These are phyloP conservation scores for Juglanconis juglandina DNA, from an alignment of 2,329 filamentous ascomycete species.

Conservation along the genomic window DNA sequence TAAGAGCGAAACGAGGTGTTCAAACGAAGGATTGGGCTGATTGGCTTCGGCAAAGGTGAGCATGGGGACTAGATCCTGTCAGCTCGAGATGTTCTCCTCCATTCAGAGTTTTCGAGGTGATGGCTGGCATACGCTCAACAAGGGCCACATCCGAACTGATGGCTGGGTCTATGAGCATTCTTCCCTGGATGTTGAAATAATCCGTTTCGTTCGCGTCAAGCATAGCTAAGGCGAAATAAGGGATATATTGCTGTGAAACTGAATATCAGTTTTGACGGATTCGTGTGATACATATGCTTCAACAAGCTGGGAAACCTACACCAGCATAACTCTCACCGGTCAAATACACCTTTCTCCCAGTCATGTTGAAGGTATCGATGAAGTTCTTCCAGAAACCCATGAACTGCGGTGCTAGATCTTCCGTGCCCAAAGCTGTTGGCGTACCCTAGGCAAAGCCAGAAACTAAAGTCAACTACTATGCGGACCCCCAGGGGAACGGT, in stretches of 20 bases:
- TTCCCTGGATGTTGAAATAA: slow-evolving; percentile 57
- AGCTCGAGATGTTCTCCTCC: background rate
- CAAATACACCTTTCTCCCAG: slow-evolving; percentile 64
- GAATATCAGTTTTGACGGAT: background rate
- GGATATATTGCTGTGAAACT: slow-evolving; percentile 42
- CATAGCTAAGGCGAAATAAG: slow-evolving; percentile 66
- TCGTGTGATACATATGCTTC: too few relatives aligned
- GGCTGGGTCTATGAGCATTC: slow-evolving; percentile 10
- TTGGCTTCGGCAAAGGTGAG: slow-evolving; percentile 57
- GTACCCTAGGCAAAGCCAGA: slow-evolving; percentile 59
- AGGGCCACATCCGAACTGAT: background rate
- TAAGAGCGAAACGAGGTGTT: slow-evolving; percentile 52
- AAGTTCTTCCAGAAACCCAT: slow-evolving; percentile 75
- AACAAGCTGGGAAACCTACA: background rate
- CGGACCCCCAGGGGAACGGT: too few relatives aligned
- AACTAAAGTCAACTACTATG: too few relatives aligned
- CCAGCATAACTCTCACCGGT: slow-evolving; percentile 41
- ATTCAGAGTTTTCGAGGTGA: background rate
- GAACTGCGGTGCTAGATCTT: slow-evolving; percentile 64
- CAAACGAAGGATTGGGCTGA: slow-evolving; percentile 53
- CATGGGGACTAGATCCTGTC: slow-evolving; percentile 40
- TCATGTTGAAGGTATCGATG: slow-evolving; percentile 61
- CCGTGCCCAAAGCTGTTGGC: slow-evolving; percentile 59
- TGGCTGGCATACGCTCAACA: slow-evolving; percentile 31
- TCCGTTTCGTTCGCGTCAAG: slow-evolving; percentile 59